These are phyloP conservation scores for Aschersonia sp. DNA, from an alignment of 2,329 filamentous ascomycete species.

Conservation along the genomic window DNA sequence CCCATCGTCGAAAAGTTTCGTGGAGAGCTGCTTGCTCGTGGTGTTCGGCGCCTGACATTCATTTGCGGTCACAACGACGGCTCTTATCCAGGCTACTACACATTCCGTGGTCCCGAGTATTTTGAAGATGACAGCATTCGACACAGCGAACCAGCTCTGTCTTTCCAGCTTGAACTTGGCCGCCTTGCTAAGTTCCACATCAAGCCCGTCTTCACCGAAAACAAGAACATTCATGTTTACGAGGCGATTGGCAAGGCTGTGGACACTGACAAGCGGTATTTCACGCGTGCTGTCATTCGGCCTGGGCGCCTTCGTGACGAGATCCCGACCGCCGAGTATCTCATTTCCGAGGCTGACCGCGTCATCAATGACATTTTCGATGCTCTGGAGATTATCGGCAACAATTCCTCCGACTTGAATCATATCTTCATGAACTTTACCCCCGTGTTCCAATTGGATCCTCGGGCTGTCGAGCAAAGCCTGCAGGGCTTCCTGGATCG, in stretches of 20 bases:
- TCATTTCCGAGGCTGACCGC: constrained; percentile 92
- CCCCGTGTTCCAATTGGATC: constrained; percentile 83
- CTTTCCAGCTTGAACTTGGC: constrained; percentile 94
- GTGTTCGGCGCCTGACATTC: constrained; percentile 84
- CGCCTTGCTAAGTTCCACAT: constrained; percentile 95
- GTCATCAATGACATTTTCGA: constrained; percentile 97
- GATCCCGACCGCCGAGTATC: constrained; percentile 95
- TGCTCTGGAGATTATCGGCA: constrained; percentile 93
- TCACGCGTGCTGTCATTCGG: constrained; percentile 88
- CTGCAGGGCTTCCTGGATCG: constrained; percentile 92
- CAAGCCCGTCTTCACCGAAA: constrained; percentile 96
- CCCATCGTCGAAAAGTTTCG: constrained; percentile 67
- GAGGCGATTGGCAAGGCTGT: constrained; percentile 90
- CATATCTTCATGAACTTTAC: constrained; percentile 99
- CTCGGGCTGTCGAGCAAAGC: constrained; percentile 80
- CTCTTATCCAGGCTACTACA: constrained; percentile 93
- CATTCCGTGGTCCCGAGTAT: constrained; percentile 86
- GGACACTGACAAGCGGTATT: constrained; percentile 96
- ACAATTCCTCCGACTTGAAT: constrained; percentile 98
- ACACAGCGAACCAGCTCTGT: constrained; percentile 89
- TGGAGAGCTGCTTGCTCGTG: constrained; percentile 66
- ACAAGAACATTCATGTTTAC: constrained; percentile 98
- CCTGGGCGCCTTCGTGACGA: constrained; percentile 90
- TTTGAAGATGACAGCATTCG: constrained; percentile 89
- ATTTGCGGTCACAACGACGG: constrained; percentile 92